phyloP scores from a whole-genome alignment of 2,329 filamentous ascomycete species.

The Fonsecaea multimorphosa region DNA sequence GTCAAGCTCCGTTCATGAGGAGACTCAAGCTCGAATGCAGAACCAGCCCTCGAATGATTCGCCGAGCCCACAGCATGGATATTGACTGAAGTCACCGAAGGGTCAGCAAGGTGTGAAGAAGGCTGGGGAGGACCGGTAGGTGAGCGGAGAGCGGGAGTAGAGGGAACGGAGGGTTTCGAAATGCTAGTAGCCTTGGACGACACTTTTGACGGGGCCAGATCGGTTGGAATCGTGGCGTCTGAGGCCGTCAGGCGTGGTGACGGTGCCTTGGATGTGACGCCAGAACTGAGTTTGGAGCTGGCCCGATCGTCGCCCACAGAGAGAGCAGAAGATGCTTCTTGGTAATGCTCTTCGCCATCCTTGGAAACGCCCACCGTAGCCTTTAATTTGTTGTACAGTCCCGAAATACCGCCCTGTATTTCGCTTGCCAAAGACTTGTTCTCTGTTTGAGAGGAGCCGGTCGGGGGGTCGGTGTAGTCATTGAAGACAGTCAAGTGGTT shows the following conservation, averaged over 20 bases:
- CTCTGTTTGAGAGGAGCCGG: conserved; percentile 68
- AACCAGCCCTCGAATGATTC: conserved; percentile 37
- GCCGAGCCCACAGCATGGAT: conserved; percentile 44
- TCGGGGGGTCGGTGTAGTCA: conserved; percentile 73
- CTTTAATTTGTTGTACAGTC: conserved; percentile 83
- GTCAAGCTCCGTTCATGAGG: conserved; percentile 30
- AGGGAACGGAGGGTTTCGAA: conserved; percentile 50
- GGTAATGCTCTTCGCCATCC: conserved; percentile 45
- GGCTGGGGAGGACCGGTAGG: conserved; percentile 48
- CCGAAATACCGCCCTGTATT: conserved; percentile 83
- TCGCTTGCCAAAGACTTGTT: conserved; percentile 74
- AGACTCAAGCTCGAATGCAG: conserved; percentile 32
- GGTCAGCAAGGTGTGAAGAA: conserved; percentile 47
- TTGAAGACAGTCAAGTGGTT: conserved; percentile 90
- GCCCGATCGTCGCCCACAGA: conserved; percentile 31
- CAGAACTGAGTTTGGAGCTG: conserved; percentile 31
- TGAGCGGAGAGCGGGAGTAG: conserved; percentile 48
- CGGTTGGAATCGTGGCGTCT: conserved; percentile 28
- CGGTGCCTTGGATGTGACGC: conserved; percentile 33
- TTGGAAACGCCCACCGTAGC: conserved; percentile 78
- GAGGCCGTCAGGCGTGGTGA: conserved; percentile 33
- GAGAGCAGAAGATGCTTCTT: conserved; percentile 27
- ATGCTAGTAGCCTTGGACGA: conserved; percentile 52
- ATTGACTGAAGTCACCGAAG: conserved; percentile 54
- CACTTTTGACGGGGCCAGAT: conserved; percentile 46